These are phyloP conservation scores for Stagonosporopsis rhizophila DNA, from an alignment of 2,329 filamentous ascomycete species.

Conservation along the genomic window DNA sequence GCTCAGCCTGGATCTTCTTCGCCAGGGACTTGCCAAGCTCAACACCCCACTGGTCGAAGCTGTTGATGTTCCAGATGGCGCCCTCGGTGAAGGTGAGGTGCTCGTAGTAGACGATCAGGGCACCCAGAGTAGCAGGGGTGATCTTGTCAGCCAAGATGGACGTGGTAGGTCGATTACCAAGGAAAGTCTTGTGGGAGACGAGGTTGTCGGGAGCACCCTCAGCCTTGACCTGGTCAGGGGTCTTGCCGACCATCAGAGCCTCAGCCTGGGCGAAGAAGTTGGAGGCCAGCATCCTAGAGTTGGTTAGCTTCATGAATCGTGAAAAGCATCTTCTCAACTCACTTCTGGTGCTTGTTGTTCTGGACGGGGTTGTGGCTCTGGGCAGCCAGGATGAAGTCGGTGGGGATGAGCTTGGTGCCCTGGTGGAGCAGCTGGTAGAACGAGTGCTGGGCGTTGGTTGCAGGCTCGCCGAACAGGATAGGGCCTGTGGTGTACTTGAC, in stretches of 20 bases:
- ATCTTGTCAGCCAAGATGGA: slow-evolving; percentile 93
- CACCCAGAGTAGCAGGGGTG: slow-evolving; percentile 90
- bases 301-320: slow-evolving; percentile 28
- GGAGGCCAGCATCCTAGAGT: slow-evolving; percentile 77
- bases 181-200: slow-evolving; percentile 98
- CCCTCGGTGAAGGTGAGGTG: slow-evolving; percentile 98
- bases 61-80: slow-evolving; percentile 99
- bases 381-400: slow-evolving; percentile 96
- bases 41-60: slow-evolving; percentile 99
- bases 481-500: slow-evolving; percentile 98
- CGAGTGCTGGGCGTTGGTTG: slow-evolving; percentile 98
- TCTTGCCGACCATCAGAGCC: slow-evolving; percentile 91
- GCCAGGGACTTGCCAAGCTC: slow-evolving; percentile 96
- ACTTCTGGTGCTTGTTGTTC: slow-evolving; percentile 90
- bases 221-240: slow-evolving; percentile 76
- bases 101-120: slow-evolving; percentile 98
- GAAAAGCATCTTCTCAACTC: slow-evolving; percentile 22
- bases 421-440: slow-evolving; percentile 99
- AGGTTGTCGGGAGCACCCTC: slow-evolving; percentile 77
- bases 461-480: slow-evolving; percentile 96
- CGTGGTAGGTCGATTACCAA: slow-evolving; percentile 96
- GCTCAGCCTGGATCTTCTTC: slow-evolving; percentile 72
- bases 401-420: slow-evolving; percentile 97
- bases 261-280: slow-evolving; percentile 92
- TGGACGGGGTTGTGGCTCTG: slow-evolving; percentile 96